Evolutionary conservation across 768 basidiomycete species (phyloP), one percentile per base, ranked within the genome.

Genomic region (Psilocybe cubensis): DNA sequence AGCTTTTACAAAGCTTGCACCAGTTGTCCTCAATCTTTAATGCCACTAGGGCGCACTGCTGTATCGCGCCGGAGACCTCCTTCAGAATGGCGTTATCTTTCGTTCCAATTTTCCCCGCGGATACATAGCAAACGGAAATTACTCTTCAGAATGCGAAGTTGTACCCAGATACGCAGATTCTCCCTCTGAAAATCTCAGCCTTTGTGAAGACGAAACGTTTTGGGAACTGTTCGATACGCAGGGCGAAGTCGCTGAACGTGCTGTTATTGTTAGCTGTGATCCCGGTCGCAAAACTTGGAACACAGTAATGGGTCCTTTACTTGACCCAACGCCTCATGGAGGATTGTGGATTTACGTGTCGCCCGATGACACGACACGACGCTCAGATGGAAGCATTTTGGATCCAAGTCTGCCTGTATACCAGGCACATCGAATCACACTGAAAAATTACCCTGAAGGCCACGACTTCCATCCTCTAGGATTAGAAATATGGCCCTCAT

Each of bases 401-500:
- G 53, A 47, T 8, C 50, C 52, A 17, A 48, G 40, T 27, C 44
- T 61, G n/a, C 25, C 55, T 18, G 50, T 56, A 0, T 59, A 68
- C 9, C 61, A 67, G 41, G 70, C 80, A 1, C 72, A 74, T 21
- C 79, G 74, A 11, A 61, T 88, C 31, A 60, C 71, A 1, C 64
- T 91, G 29, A 65, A 72, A 18, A 77, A 77, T 5, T 90, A 85
- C 62, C 90, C 89, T 0, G 56, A 69, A 12, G 65, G 56, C 1
- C 83, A 86, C 63, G 83, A 85, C 62, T 92, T 91, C 63, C 90
- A 91, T 63, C 89, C 90, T 0, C 79, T 92, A 2, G 90, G 89
- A 1, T 65, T 87, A 49, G 87, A 83, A 27, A 65, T 84, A 1
- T 84, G 78, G 64, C 84, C 83, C 4, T 85, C 84, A 0, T 66